Base-by-base conservation (phyloP, 345 rosid genomes). In the Melaleuca quinquenervia region DNA sequence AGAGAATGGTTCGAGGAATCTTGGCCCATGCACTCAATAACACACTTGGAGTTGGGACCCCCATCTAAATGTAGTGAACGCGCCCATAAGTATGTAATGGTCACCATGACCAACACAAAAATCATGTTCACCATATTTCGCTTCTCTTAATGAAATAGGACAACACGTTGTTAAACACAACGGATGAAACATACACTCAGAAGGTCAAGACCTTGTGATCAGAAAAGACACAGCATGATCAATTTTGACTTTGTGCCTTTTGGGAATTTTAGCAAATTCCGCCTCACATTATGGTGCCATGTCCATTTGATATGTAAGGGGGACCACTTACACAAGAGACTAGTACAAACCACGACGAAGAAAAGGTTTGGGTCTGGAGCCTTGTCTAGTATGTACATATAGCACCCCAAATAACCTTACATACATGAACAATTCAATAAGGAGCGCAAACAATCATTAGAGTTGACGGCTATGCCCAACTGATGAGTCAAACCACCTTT, bases 151-250 rank as follows among this genome's bases (percentile, higher is more conserved):
- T 70, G 48, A 36, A 70, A 18, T 36, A 48, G 24, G 26, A 7
- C 78, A 0, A 36, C 1, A 5, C 0, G 22, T 7, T 0, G 26
- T 36, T 36, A 20, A 70, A 70, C 20, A 44, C 8, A 18, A 7
- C 24, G 0, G 26, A 20, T 10, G 0, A 70, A 36, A 36, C 48
- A 36, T 36, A 70, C 80, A 36, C 26, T 36, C 80, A 11, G 5
- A 36, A 36, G 48, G 80, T 36, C 80, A 18, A 8, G 21, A 36
- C 80, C 80, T 36, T 2, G 1, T 32, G 24, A 29, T 62, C 75
- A 62, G 75, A 29, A 32, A 70, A 70, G 44, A 15, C 11, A 1
- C 74, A 62, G 74, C 41, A 27, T 14, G 74, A 27, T 27, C 21
- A 62, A 27, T 62, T 27, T 62, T 27, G 74, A 62, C 21, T 62